Evolutionary conservation across 2,329 filamentous ascomycete species (phyloP), one percentile per base, ranked within the genome.

Genomic region (Diaporthe sp.): DNA sequence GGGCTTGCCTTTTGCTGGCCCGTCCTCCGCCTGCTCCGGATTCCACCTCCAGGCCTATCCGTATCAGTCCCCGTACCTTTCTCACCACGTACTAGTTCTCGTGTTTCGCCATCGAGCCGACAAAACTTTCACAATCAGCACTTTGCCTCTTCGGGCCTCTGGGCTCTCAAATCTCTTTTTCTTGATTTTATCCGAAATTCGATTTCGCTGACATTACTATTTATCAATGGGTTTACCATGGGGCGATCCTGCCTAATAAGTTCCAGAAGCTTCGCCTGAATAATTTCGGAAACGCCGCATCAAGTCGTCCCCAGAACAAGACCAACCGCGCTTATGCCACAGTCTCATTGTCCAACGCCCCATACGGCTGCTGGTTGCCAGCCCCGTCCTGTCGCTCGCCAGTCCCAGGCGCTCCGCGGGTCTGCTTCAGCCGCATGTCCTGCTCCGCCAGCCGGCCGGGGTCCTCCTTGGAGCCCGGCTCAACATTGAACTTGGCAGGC

Each of bases 381-480:
- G 49, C 49, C 1, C 70, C 73, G 12, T 51, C 73, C 60, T 75
- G 62, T 28, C 76, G 49, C 67, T 60, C 65, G 17, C 75, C 76
- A 9, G 65, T 75, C 19, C 76, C 68, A 15, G 57, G 46, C 39
- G 46, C 58, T 6, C 46, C 58, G n/a, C 37, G 49, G 19, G 58
- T 71, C 72, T 74, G 74, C 67, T 72, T 76, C 34, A 71, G 34
- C 37, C 37, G 22, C 55, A 61, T n/a, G 13, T 67, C 28, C 37
- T 37, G 58, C 76, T 76, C 68, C 13, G 78, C 80, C 49, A 58
- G 46, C 72, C 79, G 53, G 4, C 34, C 72, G 0, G 80, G 80
- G 53, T 82, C 81, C 42, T 79, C 19, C 67, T 76, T 71, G n/a
- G 77, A 79, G 12, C 80, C 80, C 3, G 80, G 80, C 79, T 81